Base-by-base conservation (phyloP, 2,329 filamentous ascomycete genomes). In the Monascus ruber region DNA sequence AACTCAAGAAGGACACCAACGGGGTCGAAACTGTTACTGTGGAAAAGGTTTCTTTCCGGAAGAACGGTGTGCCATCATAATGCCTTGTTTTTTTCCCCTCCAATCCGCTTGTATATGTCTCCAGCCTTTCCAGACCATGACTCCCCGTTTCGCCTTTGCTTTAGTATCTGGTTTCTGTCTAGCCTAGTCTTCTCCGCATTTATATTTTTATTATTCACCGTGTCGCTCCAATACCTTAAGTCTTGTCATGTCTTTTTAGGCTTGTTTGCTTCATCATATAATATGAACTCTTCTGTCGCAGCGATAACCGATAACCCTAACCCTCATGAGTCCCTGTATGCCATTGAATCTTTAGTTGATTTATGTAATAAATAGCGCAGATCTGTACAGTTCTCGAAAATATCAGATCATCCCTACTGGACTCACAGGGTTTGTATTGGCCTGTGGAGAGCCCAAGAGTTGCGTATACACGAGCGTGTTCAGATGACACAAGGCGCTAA, bases 31-130 rank as follows among this genome's bases (percentile, higher is more conserved):
- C 81, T 43, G 83, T 89, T 34, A 81, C 81, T 10, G 84, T 89
- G 33, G 84, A 89, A 62, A 89, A 89, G 69, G 83, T 89, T 45
- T 87, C 84, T 37, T 89, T 84, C 62, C 84, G 83, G 52, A 88
- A 87, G 68, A 81, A 80, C 31, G 76, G 79, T 40, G 73, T 78
- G 50, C 72, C 76, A 17, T 61, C 66, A 38, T 70, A 72, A 55
- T 76, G 65, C 40, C 38, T 50, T 37, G 33, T 37, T 39, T 34
- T 26, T 44, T 38, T 43, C 31, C 24, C 36, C 8, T 27, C 35
- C 37, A 35, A 36, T 38, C 42, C 35, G 38, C 50, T 52, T 60
- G 58, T 51, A 58, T 59, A 61, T 55, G 54, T 46, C 43, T 46
- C 44, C 28, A 6, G 28, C 28, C 10, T 29, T 29, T 6, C 28